phyloP scores from a whole-genome alignment of 2,329 filamentous ascomycete genomes.

The Incumbomyces lentus region DNA sequence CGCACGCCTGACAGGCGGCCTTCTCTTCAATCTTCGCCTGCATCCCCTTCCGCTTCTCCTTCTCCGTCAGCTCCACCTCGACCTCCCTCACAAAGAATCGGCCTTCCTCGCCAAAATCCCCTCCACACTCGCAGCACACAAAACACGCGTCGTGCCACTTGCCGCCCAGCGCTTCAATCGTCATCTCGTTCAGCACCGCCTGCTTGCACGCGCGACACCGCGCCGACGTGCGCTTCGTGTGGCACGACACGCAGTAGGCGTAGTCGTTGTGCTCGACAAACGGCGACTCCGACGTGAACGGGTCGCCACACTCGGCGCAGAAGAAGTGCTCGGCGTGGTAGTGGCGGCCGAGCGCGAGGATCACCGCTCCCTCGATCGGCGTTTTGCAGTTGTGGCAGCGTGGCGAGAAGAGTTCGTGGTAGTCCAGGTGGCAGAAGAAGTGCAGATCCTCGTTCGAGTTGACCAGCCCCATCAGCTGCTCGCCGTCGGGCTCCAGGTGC shows the following conservation, averaged over 20 bases:
- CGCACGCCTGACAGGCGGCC: slow-evolving; percentile 53
- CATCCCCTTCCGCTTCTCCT: slow-evolving; percentile 36
- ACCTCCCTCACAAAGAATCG: slow-evolving; percentile 53
- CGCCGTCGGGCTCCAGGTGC: slow-evolving; percentile 49
- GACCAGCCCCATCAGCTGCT: slow-evolving; percentile 40
- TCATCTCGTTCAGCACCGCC: slow-evolving; percentile 80
- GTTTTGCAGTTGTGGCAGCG: slow-evolving; percentile 94
- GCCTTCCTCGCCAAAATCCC: slow-evolving; percentile 49
- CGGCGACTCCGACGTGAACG: slow-evolving; percentile 53
- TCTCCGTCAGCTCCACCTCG: slow-evolving; percentile 34
- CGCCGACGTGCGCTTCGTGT: slow-evolving; percentile 79
- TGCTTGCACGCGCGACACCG: slow-evolving; percentile 79
- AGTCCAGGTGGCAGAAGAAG: slow-evolving; percentile 98
- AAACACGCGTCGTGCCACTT: slow-evolving; percentile 96
- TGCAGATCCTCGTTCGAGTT: slow-evolving; percentile 58
- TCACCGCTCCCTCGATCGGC: slow-evolving; percentile 88
- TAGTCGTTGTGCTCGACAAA: slow-evolving; percentile 98
- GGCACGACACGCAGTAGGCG: slow-evolving; percentile 90
- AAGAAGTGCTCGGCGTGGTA: slow-evolving; percentile 99
- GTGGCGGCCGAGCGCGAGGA: slow-evolving; percentile 85
- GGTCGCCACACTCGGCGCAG: slow-evolving; percentile 94
- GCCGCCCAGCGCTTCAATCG: slow-evolving; percentile 74
- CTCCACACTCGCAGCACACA: slow-evolving; percentile 59
- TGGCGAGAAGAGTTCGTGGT: slow-evolving; percentile 87
- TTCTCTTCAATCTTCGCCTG: slow-evolving; percentile 37